phyloP scores from a whole-genome alignment of 148 eudicot species.

The Diospyros kaki region DNA sequence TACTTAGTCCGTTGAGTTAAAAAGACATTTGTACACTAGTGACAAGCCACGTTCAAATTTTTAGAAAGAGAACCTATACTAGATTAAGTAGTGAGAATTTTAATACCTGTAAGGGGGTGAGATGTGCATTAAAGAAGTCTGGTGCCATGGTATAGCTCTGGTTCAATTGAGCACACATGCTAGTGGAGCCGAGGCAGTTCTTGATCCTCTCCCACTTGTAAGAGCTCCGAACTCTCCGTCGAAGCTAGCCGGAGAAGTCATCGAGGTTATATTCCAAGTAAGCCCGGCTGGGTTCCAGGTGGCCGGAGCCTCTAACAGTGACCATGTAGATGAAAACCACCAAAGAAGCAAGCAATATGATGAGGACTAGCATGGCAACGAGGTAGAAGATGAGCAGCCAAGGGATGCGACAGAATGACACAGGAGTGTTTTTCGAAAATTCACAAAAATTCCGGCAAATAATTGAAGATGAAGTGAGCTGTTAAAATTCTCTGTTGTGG shows the following conservation, averaged over 20 bases:
- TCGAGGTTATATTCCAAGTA: constrained; percentile 71
- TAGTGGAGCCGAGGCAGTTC: constrained; percentile 57
- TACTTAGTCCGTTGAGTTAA: no score
- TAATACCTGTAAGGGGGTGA: constrained; percentile 73
- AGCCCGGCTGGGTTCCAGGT: constrained; percentile 64
- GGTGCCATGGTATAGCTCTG: constrained; percentile 68
- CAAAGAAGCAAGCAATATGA: constrained; percentile 49
- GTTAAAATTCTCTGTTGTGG: no score
- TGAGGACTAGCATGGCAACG: constrained; percentile 63
- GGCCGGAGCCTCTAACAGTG: constrained; percentile 67
- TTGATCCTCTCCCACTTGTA: constrained; percentile 80
- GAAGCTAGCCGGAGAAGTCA: constrained; percentile 67
- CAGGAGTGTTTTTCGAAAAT: no score
- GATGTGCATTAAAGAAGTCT: constrained; percentile 76
- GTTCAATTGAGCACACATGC: constrained; percentile 67
- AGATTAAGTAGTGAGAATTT: neutral
- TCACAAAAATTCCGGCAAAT: no score
- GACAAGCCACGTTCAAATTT: no score
- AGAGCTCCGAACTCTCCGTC: constrained; percentile 50
- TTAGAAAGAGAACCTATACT: no score
- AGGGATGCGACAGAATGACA: constrained; percentile 44
- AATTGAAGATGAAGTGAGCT: no score
- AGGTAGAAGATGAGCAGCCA: constrained; percentile 64
- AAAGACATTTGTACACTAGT: no score
- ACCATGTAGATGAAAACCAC: constrained; percentile 71